Percentiles rank a stretch among this genome's conserved stretches.
phyloP scores from a whole-genome alignment of 805 yeast genomes.

The Candida ovalis region DNA sequence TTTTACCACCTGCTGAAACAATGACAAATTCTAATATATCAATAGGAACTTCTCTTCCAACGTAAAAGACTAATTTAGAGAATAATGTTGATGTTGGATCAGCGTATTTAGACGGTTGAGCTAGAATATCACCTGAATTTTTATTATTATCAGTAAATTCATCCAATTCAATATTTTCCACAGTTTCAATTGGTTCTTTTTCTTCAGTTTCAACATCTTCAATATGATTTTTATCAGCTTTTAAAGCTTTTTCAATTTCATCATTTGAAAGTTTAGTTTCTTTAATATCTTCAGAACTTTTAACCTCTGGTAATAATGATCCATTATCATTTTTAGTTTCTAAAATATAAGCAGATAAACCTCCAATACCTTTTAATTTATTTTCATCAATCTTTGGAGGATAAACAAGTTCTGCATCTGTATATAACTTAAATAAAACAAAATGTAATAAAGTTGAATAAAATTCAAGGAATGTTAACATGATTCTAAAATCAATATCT shows the following conservation, averaged over 20 bases:
- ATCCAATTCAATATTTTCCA: conserved; percentile 55
- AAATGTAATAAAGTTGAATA: conserved; percentile 90
- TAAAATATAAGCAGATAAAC: conserved; percentile 77
- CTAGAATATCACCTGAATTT: conserved; percentile 62
- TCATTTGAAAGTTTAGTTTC: conserved; percentile 37
- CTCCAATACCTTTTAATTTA: conserved; percentile 83
- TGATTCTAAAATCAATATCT: conserved; percentile 93
- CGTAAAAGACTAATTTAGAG: conserved; percentile 70
- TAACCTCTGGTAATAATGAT: conserved; percentile 36
- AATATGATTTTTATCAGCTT: conserved; percentile 45
- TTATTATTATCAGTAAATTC: conserved; percentile 63
- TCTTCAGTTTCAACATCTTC: conserved; percentile 37
- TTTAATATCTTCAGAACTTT: conserved; percentile 26
- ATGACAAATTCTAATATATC: conserved; percentile 87
- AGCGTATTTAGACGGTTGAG: conserved; percentile 63
- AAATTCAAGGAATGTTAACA: conserved; percentile 95
- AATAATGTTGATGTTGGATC: conserved; percentile 66
- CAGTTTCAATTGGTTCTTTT: conserved; percentile 36
- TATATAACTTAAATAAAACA: conserved; percentile 78
- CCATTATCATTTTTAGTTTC: conserved; percentile 42
- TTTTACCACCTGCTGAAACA: conserved; percentile 79
- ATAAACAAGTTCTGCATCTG: conserved; percentile 79
- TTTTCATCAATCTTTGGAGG: conserved; percentile 81
- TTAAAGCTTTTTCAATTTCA: conserved; percentile 49
- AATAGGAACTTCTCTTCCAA: conserved; percentile 94